phyloP scores from a whole-genome alignment of 139 green algal genomes.

The Nannochloris sp. region DNA sequence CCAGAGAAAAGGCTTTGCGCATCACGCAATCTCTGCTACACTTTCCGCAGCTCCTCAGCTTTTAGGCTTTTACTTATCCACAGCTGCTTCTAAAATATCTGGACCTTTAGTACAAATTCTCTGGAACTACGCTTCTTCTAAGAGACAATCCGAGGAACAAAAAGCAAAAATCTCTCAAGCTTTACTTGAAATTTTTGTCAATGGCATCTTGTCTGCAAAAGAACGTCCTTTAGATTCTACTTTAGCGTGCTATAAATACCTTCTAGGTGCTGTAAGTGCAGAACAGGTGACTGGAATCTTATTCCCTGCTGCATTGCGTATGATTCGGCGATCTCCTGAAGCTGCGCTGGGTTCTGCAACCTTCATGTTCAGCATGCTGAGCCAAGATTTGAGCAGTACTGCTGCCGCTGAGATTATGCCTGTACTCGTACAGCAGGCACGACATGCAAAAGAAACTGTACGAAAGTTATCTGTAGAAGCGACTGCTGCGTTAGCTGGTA shows the following conservation, averaged over 20 bases:
- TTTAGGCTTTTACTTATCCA: background rate
- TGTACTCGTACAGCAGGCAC: conserved; percentile 51
- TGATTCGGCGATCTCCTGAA: conserved; percentile 66
- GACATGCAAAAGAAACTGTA: conserved; percentile 50
- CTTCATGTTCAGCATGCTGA: conserved; percentile 21
- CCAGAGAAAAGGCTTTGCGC: background rate
- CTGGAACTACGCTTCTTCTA: too few relatives aligned
- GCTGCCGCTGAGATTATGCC: conserved; percentile 40
- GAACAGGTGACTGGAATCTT: conserved; percentile 45
- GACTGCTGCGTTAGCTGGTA: conserved; percentile 32
- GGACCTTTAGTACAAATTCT: background rate
- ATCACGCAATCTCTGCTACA: conserved; percentile 6
- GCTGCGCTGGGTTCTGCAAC: conserved; percentile 36
- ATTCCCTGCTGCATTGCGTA: conserved; percentile 46
- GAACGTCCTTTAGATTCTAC: background rate
- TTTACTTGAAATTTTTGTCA: conserved; percentile 18
- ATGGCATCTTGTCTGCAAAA: conserved; percentile 32
- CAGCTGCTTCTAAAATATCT: background rate
- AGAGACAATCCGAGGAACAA: too few relatives aligned
- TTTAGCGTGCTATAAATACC: conserved; percentile 29
- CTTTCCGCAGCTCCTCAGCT: conserved; percentile 18
- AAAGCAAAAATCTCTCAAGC: too few relatives aligned
- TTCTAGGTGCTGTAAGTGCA: conserved; percentile 32
- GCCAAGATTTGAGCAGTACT: conserved; percentile 33
- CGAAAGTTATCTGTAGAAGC: conserved; percentile 28